phyloP scores from a whole-genome alignment of 306 rosid species.

The Castanospermum australe region DNA sequence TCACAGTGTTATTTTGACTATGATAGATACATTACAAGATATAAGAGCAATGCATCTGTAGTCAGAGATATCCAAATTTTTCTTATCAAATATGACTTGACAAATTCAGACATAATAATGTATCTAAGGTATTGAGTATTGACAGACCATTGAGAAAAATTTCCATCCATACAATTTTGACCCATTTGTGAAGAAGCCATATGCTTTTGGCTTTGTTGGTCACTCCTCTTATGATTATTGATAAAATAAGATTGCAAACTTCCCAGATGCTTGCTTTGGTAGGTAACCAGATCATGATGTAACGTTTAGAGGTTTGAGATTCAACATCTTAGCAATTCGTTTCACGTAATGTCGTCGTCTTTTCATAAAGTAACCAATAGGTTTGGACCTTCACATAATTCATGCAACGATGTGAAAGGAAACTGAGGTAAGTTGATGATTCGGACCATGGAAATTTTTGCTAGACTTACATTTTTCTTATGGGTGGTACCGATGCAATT shows the following conservation, averaged over 20 bases:
- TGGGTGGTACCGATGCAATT: conserved; percentile 15
- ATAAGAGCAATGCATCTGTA: background rate
- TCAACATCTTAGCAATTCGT: background rate
- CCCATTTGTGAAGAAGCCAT: conserved; percentile 4
- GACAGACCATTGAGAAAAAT: background rate
- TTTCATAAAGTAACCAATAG: conserved; percentile 1
- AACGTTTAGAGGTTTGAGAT: conserved; percentile 15
- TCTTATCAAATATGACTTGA: background rate
- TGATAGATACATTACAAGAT: conserved; percentile 26
- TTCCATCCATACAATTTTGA: conserved; percentile 3
- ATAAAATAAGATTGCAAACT: background rate
- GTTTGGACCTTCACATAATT: background rate
- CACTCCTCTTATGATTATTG: background rate
- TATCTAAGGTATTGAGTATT: background rate
- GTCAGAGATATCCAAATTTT: conserved; percentile 11
- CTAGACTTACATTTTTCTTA: background rate
- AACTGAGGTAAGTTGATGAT: background rate
- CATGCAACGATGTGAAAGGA: background rate
- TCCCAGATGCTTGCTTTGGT: background rate
- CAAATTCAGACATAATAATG: background rate
- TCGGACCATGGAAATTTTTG: conserved; percentile 14
- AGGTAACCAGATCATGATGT: conserved; percentile 10
- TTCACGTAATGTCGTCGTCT: background rate
- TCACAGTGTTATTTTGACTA: conserved; percentile 11
- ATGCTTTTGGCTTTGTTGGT: conserved; percentile 24